phyloP scores from a whole-genome alignment of 177 flowering plant species.

The Vitis hybrid region DNA sequence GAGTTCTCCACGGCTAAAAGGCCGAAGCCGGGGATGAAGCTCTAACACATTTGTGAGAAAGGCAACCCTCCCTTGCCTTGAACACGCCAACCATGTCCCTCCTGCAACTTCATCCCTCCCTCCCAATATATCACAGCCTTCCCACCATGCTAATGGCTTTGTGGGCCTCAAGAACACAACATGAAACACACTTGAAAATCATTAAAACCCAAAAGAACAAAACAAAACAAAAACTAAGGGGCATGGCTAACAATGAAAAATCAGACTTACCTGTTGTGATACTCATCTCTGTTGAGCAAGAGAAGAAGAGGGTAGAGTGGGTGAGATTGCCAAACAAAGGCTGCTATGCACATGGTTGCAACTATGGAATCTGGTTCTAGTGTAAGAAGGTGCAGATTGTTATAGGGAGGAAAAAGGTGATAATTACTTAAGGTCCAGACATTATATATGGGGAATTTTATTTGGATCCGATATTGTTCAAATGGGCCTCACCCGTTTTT shows the following conservation, averaged over 20 bases:
- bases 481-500: too few relatives aligned
- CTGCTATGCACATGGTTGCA: constrained; percentile 67
- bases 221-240: not conserved
- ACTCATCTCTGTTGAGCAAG: constrained; percentile 67
- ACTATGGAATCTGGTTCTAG: not conserved
- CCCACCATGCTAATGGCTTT: constrained; percentile 55
- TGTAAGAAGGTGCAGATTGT: too few relatives aligned
- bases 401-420: too few relatives aligned
- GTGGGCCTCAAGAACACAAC: constrained; percentile 40
- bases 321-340: constrained; percentile 69
- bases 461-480: too few relatives aligned
- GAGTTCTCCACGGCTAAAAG: constrained; percentile 53
- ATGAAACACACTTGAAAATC: not conserved
- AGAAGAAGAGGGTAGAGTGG: constrained; percentile 66
- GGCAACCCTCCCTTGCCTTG: constrained; percentile 49
- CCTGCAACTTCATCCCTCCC: constrained; percentile 59
- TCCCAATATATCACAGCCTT: constrained; percentile 45
- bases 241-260: not conserved
- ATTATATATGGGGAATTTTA: too few relatives aligned
- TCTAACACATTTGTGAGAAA: constrained; percentile 58
- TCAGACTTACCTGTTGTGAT: constrained; percentile 42
- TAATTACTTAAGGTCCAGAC: too few relatives aligned
- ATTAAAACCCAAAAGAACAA: not conserved
- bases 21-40: constrained; percentile 35
- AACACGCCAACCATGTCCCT: constrained; percentile 65